Evolutionary conservation across 495 filamentous ascomycete genomes (phyloP).

Genomic region (Trypethelium eluteriae): DNA sequence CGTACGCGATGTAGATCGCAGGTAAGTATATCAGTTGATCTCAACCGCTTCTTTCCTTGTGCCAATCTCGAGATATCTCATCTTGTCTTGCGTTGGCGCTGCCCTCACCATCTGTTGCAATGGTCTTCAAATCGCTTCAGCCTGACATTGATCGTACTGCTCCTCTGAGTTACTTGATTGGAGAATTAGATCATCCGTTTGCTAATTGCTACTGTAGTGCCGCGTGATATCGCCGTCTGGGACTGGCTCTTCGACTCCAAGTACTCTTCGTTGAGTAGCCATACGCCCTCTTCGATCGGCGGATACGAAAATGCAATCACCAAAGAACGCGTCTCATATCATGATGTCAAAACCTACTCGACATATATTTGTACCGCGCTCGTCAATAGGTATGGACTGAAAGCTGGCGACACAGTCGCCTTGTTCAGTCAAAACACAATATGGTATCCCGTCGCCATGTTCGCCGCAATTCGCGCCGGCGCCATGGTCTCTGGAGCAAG

Average conservation of each 20-base stretch:
- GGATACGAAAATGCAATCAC: constrained; percentile 51
- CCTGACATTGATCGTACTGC: constrained; percentile 34
- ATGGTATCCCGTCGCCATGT: constrained; percentile 55
- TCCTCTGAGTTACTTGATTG: neutral
- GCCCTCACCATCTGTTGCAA: neutral
- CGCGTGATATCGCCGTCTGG: constrained; percentile 48
- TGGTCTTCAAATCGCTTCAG: constrained; percentile 38
- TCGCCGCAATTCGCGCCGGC: constrained; percentile 43
- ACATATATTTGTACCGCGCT: constrained; percentile 51
- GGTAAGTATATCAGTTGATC: neutral
- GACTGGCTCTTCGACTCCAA: constrained; percentile 52
- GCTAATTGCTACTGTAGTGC: constrained; percentile 37
- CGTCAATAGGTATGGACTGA: constrained; percentile 44
- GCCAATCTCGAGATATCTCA: too few species aligned
- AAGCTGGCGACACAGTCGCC: constrained; percentile 44
- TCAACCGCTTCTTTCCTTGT: too few species aligned
- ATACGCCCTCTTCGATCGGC: constrained; percentile 34
- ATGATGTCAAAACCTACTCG: constrained; percentile 43
- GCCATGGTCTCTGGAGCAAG: constrained; percentile 50
- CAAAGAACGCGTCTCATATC: constrained; percentile 48
- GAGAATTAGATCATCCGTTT: neutral
- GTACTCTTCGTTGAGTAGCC: constrained; percentile 39
- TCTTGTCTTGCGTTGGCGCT: too few species aligned
- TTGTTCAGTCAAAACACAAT: constrained; percentile 53
- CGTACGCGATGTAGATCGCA: neutral